Percentiles rank a stretch among this genome's conserved stretches.
Conservation (phyloP, 306 rosid genomes). For the Coriaria nepalensis region DNA sequence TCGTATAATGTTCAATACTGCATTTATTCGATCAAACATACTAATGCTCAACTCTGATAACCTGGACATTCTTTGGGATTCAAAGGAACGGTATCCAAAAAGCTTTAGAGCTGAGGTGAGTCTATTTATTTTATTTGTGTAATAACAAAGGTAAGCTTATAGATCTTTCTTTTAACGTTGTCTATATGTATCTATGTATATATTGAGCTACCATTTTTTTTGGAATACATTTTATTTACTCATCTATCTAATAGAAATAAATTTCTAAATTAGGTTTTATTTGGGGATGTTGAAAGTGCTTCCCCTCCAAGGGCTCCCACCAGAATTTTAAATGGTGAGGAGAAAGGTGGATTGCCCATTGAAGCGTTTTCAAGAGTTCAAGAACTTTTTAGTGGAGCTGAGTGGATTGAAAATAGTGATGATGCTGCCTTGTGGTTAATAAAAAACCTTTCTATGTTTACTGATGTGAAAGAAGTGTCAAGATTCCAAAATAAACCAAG, state of each 20-base stretch:
- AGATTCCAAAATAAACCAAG: constrained; percentile 62
- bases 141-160: background rate
- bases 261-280: constrained; percentile 51
- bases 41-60: constrained; percentile 75
- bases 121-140: constrained; percentile 11
- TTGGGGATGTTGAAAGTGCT: constrained; percentile 81
- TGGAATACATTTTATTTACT: background rate
- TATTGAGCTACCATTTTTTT: too few relatives aligned
- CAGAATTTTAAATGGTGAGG: constrained; percentile 74
- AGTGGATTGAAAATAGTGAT: constrained; percentile 78
- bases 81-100: constrained; percentile 82
- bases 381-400: constrained; percentile 82
- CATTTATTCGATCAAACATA: constrained; percentile 88
- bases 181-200: too few relatives aligned
- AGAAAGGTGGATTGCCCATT: constrained; percentile 89
- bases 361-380: constrained; percentile 98
- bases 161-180: too few relatives aligned
- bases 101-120: constrained; percentile 90
- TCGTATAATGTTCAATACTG: constrained; percentile 84
- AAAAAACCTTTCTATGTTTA: constrained; percentile 61
- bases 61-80: constrained; percentile 91
- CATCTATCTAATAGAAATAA: background rate
- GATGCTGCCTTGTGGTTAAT: constrained; percentile 94
- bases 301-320: constrained; percentile 71
- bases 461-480: constrained; percentile 70